Conservation (phyloP, 768 basidiomycete genomes). For the Austroboletus eburneus region DNA sequence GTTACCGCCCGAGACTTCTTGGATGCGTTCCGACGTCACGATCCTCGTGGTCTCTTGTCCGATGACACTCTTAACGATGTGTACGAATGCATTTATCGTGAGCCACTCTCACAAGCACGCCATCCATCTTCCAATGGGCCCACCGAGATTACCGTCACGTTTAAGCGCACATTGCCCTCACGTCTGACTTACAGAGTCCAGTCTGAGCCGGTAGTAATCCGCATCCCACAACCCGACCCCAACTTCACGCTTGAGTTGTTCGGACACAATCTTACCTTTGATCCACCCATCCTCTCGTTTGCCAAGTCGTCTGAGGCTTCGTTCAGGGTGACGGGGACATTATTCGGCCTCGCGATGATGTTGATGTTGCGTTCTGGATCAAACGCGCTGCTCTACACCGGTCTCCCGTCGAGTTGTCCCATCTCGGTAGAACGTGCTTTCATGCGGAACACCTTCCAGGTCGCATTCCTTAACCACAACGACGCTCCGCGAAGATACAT, state of each 20-base stretch:
- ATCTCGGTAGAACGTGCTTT: slow-evolving; percentile 87
- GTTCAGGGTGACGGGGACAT: slow-evolving; percentile 86
- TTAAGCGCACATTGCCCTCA: slow-evolving; percentile 71
- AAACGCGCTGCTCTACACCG: slow-evolving; percentile 79
- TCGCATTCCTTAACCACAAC: slow-evolving; percentile 71
- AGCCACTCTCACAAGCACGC: slow-evolving; percentile 70
- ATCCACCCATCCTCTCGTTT: slow-evolving; percentile 82
- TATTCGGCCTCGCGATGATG: slow-evolving; percentile 78
- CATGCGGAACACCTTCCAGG: slow-evolving; percentile 95
- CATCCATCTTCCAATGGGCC: slow-evolving; percentile 36
- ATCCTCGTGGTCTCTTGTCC: slow-evolving; percentile 62
- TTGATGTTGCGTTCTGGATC: slow-evolving; percentile 80
- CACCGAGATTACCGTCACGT: slow-evolving; percentile 54
- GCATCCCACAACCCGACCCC: slow-evolving; percentile 83
- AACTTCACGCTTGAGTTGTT: slow-evolving; percentile 76
- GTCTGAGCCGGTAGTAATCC: slow-evolving; percentile 83
- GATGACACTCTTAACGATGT: slow-evolving; percentile 75
- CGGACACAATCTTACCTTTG: slow-evolving; percentile 85
- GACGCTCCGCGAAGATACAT: slow-evolving; percentile 82
- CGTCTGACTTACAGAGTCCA: slow-evolving; percentile 84
- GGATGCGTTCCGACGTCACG: slow-evolving; percentile 76
- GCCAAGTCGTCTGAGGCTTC: slow-evolving; percentile 73
- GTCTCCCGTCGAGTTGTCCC: slow-evolving; percentile 73
- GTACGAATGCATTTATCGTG: slow-evolving; percentile 71
- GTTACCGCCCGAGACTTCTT: slow-evolving; percentile 77